Evolutionary conservation across 2,329 filamentous ascomycete genomes (phyloP).

Genomic region (Coleophoma crateriformis): DNA sequence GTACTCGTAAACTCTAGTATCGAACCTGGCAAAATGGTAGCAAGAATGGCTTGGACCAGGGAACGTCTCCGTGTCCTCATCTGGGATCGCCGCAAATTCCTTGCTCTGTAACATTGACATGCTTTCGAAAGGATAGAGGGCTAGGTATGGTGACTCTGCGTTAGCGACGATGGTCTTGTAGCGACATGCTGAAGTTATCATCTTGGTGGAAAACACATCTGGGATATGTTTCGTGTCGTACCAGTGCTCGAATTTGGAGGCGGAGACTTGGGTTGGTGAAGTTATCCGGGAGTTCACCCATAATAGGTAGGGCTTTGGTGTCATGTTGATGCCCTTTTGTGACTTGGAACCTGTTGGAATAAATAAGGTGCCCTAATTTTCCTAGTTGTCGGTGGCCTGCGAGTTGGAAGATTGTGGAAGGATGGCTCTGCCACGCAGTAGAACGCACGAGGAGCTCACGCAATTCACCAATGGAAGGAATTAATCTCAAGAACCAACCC

Average conservation of each 20-base stretch:
- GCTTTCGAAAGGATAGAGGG: slow-evolving; percentile 6
- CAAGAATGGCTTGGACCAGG: background rate
- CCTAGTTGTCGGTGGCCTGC: no score
- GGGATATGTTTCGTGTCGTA: slow-evolving; percentile 8
- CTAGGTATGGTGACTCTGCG: slow-evolving; percentile 4
- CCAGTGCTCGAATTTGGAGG: slow-evolving; percentile 4
- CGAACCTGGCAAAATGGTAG: slow-evolving; percentile 8
- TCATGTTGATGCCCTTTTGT: background rate
- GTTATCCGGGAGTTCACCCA: slow-evolving; percentile 9
- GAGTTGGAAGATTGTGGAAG: no score
- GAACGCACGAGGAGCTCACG: no score
- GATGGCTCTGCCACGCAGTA: no score
- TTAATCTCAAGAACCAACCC: no score
- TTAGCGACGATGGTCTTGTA: slow-evolving; percentile 3
- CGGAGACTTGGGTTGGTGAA: background rate
- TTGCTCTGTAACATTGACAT: background rate
- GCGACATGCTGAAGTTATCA: slow-evolving; percentile 3
- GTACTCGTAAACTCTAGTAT: slow-evolving; percentile 7
- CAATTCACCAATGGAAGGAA: no score
- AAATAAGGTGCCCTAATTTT: background rate
- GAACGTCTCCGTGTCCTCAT: slow-evolving; percentile 2
- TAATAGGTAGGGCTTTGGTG: slow-evolving; percentile 1
- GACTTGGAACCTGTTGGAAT: background rate
- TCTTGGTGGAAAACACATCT: slow-evolving; percentile 5
- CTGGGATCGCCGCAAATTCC: slow-evolving; percentile 1